These are phyloP conservation scores for Orychophragmus violaceus DNA, from an alignment of 345 rosid species.

Conservation along the genomic window DNA sequence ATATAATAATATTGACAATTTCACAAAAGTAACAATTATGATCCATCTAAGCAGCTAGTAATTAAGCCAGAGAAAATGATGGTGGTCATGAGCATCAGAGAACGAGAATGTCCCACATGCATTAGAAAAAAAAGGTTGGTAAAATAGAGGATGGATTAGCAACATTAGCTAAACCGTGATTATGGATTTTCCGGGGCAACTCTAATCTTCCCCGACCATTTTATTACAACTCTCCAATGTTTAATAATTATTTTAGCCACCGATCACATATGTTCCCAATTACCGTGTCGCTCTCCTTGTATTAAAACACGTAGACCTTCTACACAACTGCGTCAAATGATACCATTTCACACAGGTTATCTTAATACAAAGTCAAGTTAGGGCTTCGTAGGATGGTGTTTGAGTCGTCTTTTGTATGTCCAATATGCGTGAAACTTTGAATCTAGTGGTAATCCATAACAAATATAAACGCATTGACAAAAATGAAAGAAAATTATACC, in stretches of 20 bases:
- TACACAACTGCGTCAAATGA: background rate
- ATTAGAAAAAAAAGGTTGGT: background rate
- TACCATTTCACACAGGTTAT: background rate
- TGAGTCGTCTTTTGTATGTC: background rate
- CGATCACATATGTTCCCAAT: background rate
- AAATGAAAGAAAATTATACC: background rate
- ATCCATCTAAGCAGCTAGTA: background rate
- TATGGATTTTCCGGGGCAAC: no score
- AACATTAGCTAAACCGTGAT: no score
- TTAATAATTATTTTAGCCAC: no score
- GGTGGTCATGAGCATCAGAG: background rate
- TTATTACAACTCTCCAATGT: no score
- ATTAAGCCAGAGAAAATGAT: background rate
- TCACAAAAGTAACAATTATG: no score
- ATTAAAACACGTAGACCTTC: background rate
- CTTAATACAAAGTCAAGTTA: background rate
- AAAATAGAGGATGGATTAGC: no score
- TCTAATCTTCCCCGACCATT: no score
- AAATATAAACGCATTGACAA: background rate
- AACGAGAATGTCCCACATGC: background rate
- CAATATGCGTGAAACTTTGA: slow-evolving; percentile 1
- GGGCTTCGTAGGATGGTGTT: background rate
- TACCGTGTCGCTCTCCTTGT: no score
- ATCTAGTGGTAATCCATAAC: background rate
- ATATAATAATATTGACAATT: no score